phyloP scores from a whole-genome alignment of 169 alveolate genomes.

The Babesia gibsoni region DNA sequence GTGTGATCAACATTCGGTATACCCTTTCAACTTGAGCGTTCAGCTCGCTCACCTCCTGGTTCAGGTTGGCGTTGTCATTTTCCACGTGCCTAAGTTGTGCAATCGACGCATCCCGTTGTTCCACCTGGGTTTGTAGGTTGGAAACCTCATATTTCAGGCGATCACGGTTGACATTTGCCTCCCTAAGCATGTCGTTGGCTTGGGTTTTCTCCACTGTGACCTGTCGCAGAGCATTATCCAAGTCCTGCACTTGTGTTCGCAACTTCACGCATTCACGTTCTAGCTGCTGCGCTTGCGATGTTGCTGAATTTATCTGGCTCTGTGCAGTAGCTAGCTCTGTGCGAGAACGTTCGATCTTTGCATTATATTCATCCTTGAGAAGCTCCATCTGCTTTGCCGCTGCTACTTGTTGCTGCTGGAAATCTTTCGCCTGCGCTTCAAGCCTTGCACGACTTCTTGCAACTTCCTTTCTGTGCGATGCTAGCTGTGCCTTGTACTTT shows the following conservation, averaged over 20 bases:
- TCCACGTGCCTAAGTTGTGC: slow-evolving; percentile 16
- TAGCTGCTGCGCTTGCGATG: slow-evolving; percentile 28
- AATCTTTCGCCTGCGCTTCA: slow-evolving; percentile 27
- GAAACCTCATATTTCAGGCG: slow-evolving; percentile 33
- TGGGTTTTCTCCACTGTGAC: slow-evolving; percentile 8
- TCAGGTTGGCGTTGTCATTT: slow-evolving; percentile 21
- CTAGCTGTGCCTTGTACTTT: slow-evolving; percentile 25
- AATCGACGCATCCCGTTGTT: slow-evolving; percentile 22
- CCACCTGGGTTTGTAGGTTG: slow-evolving; percentile 24
- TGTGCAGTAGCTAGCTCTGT: slow-evolving; percentile 17
- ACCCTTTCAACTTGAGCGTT: slow-evolving; percentile 42
- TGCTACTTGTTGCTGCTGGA: slow-evolving; percentile 13
- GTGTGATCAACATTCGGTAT: slow-evolving; percentile 50
- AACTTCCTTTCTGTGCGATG: slow-evolving; percentile 22
- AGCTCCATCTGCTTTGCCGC: slow-evolving; percentile 28
- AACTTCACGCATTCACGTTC: slow-evolving; percentile 33
- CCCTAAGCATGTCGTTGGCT: slow-evolving; percentile 1
- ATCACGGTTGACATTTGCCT: slow-evolving; percentile 10
- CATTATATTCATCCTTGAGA: slow-evolving; percentile 5
- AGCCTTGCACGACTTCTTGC: slow-evolving; percentile 7
- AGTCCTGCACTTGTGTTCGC: slow-evolving; percentile 14
- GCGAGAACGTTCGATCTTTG: slow-evolving; percentile 3
- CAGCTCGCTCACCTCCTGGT: slow-evolving; percentile 25
- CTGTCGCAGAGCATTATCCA: slow-evolving; percentile 32
- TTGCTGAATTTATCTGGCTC: slow-evolving; percentile 5